These are phyloP conservation scores for Fagopyrum esculentum DNA, from an alignment of 148 eudicot genomes.

Conservation along the genomic window DNA sequence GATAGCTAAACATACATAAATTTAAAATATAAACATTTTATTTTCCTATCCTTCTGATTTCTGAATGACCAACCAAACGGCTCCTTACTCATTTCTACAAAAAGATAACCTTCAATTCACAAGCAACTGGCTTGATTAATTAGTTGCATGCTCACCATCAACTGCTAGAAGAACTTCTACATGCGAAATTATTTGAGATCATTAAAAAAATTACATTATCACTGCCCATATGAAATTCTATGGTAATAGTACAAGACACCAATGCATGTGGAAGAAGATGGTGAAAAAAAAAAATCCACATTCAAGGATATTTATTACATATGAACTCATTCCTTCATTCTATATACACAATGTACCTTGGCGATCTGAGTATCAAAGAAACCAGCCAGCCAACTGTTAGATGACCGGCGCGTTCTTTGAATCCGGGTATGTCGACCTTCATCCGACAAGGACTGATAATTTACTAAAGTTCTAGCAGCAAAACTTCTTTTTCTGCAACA, in stretches of 20 bases:
- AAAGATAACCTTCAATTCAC: neutral
- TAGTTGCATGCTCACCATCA: neutral
- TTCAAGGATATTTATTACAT: neutral
- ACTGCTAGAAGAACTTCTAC: neutral
- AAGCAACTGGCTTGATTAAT: neutral
- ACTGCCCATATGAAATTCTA: neutral
- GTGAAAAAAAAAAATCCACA: neutral
- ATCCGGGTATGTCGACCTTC: neutral
- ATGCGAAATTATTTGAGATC: neutral
- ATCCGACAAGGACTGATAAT: neutral
- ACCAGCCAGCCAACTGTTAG: neutral
- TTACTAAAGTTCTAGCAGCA: slow-evolving; percentile 9
- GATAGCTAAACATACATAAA: too few relatives aligned
- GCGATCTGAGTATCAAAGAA: neutral
- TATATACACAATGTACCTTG: neutral
- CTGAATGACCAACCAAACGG: too few relatives aligned
- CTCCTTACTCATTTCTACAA: neutral
- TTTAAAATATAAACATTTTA: neutral
- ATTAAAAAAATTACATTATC: neutral
- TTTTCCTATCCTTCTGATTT: neutral
- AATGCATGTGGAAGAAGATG: neutral
- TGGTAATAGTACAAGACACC: neutral
- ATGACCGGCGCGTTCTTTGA: neutral
- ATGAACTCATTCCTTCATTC: neutral
- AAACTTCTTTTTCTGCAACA: slow-evolving; percentile 14